Base-by-base conservation (phyloP, 352 stramenopile species). In the Globisporangium solare region DNA sequence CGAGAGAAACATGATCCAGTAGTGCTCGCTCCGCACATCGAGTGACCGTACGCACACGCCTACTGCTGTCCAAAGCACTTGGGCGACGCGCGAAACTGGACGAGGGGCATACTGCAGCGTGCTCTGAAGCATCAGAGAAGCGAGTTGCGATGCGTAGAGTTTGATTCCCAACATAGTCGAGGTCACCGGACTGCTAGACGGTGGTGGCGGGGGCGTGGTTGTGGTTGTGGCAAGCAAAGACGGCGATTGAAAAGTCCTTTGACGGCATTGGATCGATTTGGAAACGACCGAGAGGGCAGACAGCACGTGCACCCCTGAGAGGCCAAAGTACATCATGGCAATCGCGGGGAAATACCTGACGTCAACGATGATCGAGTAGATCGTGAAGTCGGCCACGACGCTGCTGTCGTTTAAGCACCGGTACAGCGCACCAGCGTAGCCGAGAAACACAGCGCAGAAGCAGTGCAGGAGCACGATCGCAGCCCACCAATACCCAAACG, bases 1-100 rank as follows among this genome's bases (percentile, higher is more conserved):
- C 21, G n/a, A 41, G 14, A 78, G 22, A 15, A 69, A 54, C 20
- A 73, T 31, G 8, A 64, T 32, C 70, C 67, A 21, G 66, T 27
- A 78, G 42, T 70, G 58, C 0, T 41, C 41, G 0, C 65, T 55
- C 27, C 69, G 37, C 2, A 62, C 60, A 3, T 66, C 63, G 1
- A 76, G 20, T 11, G 48, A n/a, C 11, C 27, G 12, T 13, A 24
- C n/a, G 31, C 27, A 43, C 17, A 22, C 48, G 49, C n/a, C 21
- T 15, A 54, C 13, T n/a, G 3, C 49, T 45, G n/a, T 39, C 20
- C 2, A 45, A 1, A 27, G 10, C 7, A 35, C 31, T 31, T 24
- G 31, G 27, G 27, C 27, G 5, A 35, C 27, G 10, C 27, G 10
- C 4, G 27, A 35, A 35, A 35, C 5, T 10, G 27, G 27, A 10